Evolutionary conservation across 2,329 filamentous ascomycete genomes (phyloP).

Genomic region (Phoma herbarum): DNA sequence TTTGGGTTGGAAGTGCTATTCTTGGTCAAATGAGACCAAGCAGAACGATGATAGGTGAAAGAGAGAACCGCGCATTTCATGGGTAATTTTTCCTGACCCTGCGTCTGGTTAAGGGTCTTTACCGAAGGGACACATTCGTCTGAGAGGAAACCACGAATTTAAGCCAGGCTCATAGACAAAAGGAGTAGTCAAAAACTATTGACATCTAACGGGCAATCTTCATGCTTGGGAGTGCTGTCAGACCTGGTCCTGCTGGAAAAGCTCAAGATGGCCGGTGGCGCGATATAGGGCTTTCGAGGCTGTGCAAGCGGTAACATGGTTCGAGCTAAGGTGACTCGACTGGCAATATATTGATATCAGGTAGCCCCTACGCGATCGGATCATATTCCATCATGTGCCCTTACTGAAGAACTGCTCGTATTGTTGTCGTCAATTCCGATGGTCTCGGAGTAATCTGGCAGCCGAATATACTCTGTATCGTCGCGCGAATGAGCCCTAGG

Average conservation of each 20-base stretch:
- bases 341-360: too few species aligned
- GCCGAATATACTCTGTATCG: slow-evolving; percentile 40
- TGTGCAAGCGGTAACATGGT: background rate
- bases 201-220: background rate
- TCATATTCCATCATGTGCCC: background rate
- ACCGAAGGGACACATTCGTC: background rate
- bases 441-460: slow-evolving; percentile 53
- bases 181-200: background rate
- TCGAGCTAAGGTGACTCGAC: too few species aligned
- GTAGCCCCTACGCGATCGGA: background rate
- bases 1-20: background rate
- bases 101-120: background rate
- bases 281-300: background rate
- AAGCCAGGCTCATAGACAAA: background rate
- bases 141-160: background rate
- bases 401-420: background rate
- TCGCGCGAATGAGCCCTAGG: slow-evolving; percentile 52
- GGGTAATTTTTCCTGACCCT: too few species aligned
- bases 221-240: background rate
- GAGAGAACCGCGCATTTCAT: background rate
- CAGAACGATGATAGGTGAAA: background rate
- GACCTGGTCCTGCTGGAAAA: background rate
- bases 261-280: background rate
- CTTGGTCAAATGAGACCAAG: background rate
- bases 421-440: background rate